Evolutionary conservation across 1,284 basidiomycete species (phyloP).

Genomic region (Naganishia sp.): DNA sequence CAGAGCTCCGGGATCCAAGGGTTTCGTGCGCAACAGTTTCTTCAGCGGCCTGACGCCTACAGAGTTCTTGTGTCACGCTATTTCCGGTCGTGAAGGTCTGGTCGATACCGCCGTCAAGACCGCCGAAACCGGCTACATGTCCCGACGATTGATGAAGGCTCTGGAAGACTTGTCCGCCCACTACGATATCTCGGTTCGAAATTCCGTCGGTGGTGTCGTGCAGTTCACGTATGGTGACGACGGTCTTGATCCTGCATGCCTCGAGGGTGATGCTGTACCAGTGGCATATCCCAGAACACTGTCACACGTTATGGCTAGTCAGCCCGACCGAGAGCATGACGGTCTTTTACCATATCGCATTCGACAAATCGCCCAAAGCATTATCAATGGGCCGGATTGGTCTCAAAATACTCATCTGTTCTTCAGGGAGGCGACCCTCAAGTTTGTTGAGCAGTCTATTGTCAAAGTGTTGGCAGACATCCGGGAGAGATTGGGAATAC

Average conservation of each 20-base stretch:
- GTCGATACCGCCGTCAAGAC: constrained; percentile 99
- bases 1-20: constrained; percentile 94
- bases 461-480: constrained; percentile 68
- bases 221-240: constrained; percentile 98
- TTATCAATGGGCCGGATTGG: constrained; percentile 52
- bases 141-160: constrained; percentile 89
- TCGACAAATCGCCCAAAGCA: constrained; percentile 67
- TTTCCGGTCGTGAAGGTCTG: constrained; percentile 96
- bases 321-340: constrained; percentile 54
- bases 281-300: constrained; percentile 86
- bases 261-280: constrained; percentile 91
- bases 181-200: constrained; percentile 96
- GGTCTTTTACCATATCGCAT: constrained; percentile 83
- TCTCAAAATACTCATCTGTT: constrained; percentile 68
- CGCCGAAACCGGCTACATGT: constrained; percentile 99
- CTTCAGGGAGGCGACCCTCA: constrained; percentile 73
- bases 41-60: constrained; percentile 91
- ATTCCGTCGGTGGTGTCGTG: constrained; percentile 93
- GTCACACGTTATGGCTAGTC: constrained; percentile 79
- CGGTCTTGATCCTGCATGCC: constrained; percentile 91
- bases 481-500: constrained; percentile 78
- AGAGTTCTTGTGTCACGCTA: constrained; percentile 98
- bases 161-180: constrained; percentile 95
- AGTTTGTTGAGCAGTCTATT: constrained; percentile 72
- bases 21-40: constrained; percentile 97